phyloP scores from a whole-genome alignment of 768 basidiomycete species.

The Termitomyces eurrhizus region DNA sequence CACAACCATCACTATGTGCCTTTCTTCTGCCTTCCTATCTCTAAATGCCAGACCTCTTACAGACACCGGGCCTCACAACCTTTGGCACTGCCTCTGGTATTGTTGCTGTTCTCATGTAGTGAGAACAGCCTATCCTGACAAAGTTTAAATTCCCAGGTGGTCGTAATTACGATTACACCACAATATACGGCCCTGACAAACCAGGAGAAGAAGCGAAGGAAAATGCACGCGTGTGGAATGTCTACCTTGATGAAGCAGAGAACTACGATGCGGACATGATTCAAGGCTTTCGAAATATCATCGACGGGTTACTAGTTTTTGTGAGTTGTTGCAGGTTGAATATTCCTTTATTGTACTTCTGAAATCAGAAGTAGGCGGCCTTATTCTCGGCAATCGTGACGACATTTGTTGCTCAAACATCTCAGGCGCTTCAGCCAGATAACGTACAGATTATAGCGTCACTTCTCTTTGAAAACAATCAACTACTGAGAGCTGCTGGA shows the following conservation, averaged over 20 bases:
- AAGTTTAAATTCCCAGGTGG: neutral
- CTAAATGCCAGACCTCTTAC: neutral
- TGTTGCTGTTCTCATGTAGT: neutral
- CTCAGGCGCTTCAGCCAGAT: neutral
- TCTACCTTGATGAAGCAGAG: neutral
- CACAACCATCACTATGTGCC: neutral
- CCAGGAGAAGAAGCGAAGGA: neutral
- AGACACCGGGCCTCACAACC: neutral
- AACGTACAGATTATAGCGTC: neutral
- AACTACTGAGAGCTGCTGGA: neutral
- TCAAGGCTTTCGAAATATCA: neutral
- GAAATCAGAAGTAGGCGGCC: neutral
- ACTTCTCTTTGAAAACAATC: neutral
- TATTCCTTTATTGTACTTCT: neutral
- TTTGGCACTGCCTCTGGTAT: neutral
- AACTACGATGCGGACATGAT: neutral
- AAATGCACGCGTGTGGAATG: neutral
- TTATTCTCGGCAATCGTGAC: neutral
- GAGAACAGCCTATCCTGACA: neutral
- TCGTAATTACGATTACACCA: neutral
- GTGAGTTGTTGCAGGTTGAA: neutral
- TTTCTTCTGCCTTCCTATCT: neutral
- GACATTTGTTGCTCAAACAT: neutral
- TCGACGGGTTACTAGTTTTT: neutral
- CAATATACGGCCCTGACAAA: neutral